phyloP scores from a whole-genome alignment of 805 yeast genomes.

The Wickerhamomyces xylosicus region DNA sequence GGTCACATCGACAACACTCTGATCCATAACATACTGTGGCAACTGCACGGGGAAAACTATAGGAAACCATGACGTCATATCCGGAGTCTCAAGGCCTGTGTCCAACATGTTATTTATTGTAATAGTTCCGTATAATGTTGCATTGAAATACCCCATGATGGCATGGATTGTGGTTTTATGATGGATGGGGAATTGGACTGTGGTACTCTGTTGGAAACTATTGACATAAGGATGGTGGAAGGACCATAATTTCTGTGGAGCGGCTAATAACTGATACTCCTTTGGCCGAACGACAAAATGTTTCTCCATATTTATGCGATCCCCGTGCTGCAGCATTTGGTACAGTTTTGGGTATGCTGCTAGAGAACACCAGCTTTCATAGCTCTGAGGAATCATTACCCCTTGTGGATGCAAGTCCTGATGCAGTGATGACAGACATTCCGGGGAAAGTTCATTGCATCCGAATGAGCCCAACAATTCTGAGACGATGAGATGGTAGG shows the following conservation, averaged over 20 bases:
- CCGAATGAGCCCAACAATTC: conserved; percentile 89
- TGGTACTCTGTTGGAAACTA: conserved; percentile 22
- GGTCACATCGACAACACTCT: conserved; percentile 41
- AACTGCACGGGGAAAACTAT: conserved; percentile 47
- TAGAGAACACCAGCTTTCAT: conserved; percentile 57
- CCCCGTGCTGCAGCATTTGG: conserved; percentile 20
- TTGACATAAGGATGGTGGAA: conserved; percentile 59
- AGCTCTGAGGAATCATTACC: conserved; percentile 50
- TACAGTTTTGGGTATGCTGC: conserved; percentile 47
- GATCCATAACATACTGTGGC: conserved; percentile 43
- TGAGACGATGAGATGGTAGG: conserved; percentile 55
- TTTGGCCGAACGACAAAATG: conserved; percentile 36
- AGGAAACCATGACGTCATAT: conserved; percentile 61
- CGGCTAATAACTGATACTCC: conserved; percentile 34
- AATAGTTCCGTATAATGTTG: conserved; percentile 53
- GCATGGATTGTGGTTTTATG: conserved; percentile 52
- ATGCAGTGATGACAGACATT: conserved; percentile 45
- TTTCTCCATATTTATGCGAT: conserved; percentile 28
- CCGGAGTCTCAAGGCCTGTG: conserved; percentile 24
- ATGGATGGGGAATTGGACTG: conserved; percentile 23
- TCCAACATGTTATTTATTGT: conserved; percentile 40
- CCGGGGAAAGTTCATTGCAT: conserved; percentile 86
- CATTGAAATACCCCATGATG: conserved; percentile 63
- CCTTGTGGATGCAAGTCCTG: conserved; percentile 32
- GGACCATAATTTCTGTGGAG: conserved; percentile 46